Base-by-base conservation (phyloP, 2,329 filamentous ascomycete species). In the Botrytis pseudocinerea region DNA sequence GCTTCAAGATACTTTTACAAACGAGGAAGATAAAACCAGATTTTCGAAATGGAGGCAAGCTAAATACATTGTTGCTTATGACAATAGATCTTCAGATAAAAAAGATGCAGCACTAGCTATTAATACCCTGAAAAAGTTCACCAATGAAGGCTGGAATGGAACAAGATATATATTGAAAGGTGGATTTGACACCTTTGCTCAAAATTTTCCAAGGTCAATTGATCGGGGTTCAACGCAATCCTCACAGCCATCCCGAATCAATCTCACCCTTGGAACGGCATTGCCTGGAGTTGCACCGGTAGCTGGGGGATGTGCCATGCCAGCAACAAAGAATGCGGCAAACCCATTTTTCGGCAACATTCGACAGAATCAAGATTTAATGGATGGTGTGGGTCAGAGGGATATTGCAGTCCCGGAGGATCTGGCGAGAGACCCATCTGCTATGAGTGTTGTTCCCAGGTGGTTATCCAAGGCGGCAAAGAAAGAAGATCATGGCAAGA, bases 301-400 rank as follows among this genome's bases (percentile, higher is more conserved):
- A n/a, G 92, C 94, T 73, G 96, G 95, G 73, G 95, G 95, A 10
- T 97, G 97, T 75, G 88, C 90, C 74, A 90, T 98, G 81, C 96
- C 96, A 1, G 84, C 85, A 57, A 87, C 89, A 0, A 87, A 89
- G 76, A 90, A 90, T 74, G 88, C 89, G 0, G 87, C 90, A 0
- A 97, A 97, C 78, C 95, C 95, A 0, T 98, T 99, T 84, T 98
- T 98, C 82, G 90, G 91, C 75, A 98, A 98, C 76, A 98, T 99
- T 78, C 90, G 96, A 61, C 96, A 98, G 81, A 97, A 98, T 76
- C 95, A 97, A 89, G 96, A 98, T 80, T 85, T 99, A 28, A 92
- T 97, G 46, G 94, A 94, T 77, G 96, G 96, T 32, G 95, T 98
- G 18, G 96, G 96, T 0, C 95, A 97, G 78, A 90, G 91, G 78